Evolutionary conservation across 2,329 filamentous ascomycete species (phyloP), one percentile per base, ranked within the genome.

Genomic region (Colletotrichum falcatum): DNA sequence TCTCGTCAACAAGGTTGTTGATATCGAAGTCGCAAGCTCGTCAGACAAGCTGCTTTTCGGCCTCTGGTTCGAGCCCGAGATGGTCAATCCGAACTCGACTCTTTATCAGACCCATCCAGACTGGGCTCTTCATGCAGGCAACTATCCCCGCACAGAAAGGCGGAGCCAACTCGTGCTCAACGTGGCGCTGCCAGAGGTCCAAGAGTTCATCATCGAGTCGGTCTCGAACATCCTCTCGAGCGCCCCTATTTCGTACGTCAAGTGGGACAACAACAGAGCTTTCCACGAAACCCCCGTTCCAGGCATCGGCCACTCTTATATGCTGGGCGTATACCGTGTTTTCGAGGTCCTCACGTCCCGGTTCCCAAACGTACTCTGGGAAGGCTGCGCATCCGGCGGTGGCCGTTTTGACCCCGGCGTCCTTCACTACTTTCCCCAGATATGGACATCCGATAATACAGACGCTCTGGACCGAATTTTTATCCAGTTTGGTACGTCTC

Each of bases 251-350:
- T 79, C 80, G 12, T 91, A 91, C 71, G 84, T 92, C 71, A 92
- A 92, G 73, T 91, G 89, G 90, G 90, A 91, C 73, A 90, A 91
- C 77, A 92, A 92, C 78, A 82, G 90, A 6, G 89, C 85, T 1
- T 89, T 91, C 54, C 88, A 91, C 75, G 89, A 91, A 77, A 84
- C 83, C 55, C 79, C 88, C 0, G 83, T 82, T 0, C 88, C 89
- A 0, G 81, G 83, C 0, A 85, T 83, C 8, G 80, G 86, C 73
- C 88, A 91, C 75, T 79, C 81, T 1, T 91, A 91, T 77, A 90
- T 91, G 74, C 80, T 91, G 0, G 90, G 90, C 5, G 77, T 91
- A 62, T 92, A 92, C 76, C 85, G 80, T 60, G 88, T 92, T 9
- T 88, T 91, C 59, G 84, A 90, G 48, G 85, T 83, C 0, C 80